These are phyloP conservation scores for Penicillium samsonianum DNA, from an alignment of 495 filamentous ascomycete species.

Conservation along the genomic window DNA sequence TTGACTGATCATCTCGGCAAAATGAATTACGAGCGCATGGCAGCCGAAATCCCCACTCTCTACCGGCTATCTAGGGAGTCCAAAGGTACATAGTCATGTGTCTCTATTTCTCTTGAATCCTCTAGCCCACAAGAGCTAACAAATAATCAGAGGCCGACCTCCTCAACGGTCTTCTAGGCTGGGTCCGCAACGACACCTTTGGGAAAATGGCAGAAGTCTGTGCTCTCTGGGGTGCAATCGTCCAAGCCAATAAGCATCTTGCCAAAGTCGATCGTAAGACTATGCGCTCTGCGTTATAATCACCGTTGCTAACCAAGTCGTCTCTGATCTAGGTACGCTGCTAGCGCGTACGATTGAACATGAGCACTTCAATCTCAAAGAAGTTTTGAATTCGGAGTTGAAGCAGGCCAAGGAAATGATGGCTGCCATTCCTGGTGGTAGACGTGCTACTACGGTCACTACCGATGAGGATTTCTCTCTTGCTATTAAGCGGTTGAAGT, in stretches of 20 bases:
- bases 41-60: background rate
- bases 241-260: constrained; percentile 7
- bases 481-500: constrained; percentile 9
- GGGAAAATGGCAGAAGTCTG: constrained; percentile 6
- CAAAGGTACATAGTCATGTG: background rate
- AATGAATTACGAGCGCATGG: constrained; percentile 11
- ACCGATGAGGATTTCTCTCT: constrained; percentile 2
- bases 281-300: background rate
- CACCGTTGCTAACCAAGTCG: background rate
- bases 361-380: background rate
- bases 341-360: background rate
- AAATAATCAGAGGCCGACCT: background rate
- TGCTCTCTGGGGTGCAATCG: constrained; percentile 9
- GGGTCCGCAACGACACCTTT: constrained; percentile 12
- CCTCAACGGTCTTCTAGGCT: constrained; percentile 7
- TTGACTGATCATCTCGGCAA: background rate
- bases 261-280: constrained; percentile 4
- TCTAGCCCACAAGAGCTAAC: background rate
- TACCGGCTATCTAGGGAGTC: background rate
- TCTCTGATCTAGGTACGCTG: background rate
- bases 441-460: background rate
- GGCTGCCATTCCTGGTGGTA: constrained; percentile 6
- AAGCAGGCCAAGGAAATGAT: constrained; percentile 2
- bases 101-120: background rate
- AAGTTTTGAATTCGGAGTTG: background rate